Evolutionary conservation across 495 filamentous ascomycete genomes (phyloP).

Genomic region (Ramalina peruviana): DNA sequence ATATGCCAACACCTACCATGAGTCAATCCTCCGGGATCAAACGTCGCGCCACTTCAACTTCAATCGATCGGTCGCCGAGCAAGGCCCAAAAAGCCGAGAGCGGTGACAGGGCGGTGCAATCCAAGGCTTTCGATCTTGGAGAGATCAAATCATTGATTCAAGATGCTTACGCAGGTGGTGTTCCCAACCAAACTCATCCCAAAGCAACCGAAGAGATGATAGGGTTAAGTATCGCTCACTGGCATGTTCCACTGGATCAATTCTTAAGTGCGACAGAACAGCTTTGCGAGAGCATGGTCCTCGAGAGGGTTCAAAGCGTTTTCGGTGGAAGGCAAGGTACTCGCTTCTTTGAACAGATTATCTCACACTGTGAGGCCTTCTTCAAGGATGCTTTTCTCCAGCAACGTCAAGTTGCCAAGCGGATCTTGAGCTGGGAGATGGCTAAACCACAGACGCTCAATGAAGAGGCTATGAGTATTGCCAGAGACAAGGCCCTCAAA

Average conservation of each 20-base stretch:
- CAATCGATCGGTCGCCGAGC: not conserved
- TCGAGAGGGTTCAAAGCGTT: conserved; percentile 13
- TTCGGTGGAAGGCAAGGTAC: conserved; percentile 28
- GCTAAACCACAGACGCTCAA: conserved; percentile 8
- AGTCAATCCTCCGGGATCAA: conserved; percentile 4
- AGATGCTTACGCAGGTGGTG: conserved; percentile 22
- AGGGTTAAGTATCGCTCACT: conserved; percentile 26
- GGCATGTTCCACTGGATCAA: conserved; percentile 19
- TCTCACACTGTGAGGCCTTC: conserved; percentile 19
- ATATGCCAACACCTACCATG: not conserved
- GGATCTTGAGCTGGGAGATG: conserved; percentile 5
- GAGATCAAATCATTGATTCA: conserved; percentile 25
- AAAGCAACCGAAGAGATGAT: conserved; percentile 30
- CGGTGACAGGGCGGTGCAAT: not conserved
- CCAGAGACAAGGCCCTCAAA: not conserved
- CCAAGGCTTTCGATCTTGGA: conserved; percentile 19
- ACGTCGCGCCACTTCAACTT: not conserved
- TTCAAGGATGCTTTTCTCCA: conserved; percentile 14
- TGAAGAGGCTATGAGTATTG: conserved; percentile 1
- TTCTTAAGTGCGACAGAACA: conserved; percentile 22
- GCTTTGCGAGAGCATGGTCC: conserved; percentile 22
- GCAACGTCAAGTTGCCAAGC: conserved; percentile 9
- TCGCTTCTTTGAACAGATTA: conserved; percentile 21
- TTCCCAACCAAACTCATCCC: conserved; percentile 29
- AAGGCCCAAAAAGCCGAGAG: not conserved